Evolutionary conservation across 192 early-diverging fungal species (phyloP).

Genomic region (Cladochytrium replicatum): DNA sequence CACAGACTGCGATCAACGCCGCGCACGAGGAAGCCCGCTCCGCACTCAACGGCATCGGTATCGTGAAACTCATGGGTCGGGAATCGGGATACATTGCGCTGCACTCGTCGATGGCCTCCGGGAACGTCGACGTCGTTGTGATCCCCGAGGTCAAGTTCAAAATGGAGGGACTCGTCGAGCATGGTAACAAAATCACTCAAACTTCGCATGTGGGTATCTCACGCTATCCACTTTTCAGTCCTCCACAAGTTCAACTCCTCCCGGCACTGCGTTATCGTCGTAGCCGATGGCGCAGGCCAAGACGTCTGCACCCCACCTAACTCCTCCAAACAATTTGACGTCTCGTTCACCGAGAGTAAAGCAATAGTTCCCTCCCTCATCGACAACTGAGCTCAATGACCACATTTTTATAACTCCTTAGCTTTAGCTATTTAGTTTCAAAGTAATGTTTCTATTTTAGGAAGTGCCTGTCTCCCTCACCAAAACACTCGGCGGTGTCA

Average conservation of each 20-base stretch:
- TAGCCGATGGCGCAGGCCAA: slow-evolving; percentile 27
- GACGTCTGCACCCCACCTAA: slow-evolving; percentile 7
- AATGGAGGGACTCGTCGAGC: slow-evolving; percentile 5
- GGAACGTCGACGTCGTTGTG: slow-evolving; percentile 25
- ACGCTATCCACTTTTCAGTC: no score
- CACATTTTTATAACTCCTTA: no score
- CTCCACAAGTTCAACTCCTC: slow-evolving; percentile 6
- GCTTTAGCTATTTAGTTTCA: no score
- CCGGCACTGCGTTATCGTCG: slow-evolving; percentile 19
- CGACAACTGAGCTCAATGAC: no score
- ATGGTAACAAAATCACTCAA: not conserved
- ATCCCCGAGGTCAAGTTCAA: slow-evolving; percentile 21
- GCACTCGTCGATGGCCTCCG: slow-evolving; percentile 19
- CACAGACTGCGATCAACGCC: slow-evolving; percentile 17
- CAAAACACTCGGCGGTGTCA: no score
- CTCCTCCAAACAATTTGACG: no score
- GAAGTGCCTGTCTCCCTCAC: no score
- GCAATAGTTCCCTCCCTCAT: no score
- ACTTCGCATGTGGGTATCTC: no score
- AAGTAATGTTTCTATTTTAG: no score
- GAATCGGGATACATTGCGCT: slow-evolving; percentile 29
- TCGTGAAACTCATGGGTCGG: slow-evolving; percentile 31
- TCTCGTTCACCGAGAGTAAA: no score
- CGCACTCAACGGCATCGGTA: slow-evolving; percentile 16
- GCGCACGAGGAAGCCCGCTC: slow-evolving; percentile 25